Evolutionary conservation across 164 flowering plant species (phyloP).

Genomic region (Euptelea pleiosperma): DNA sequence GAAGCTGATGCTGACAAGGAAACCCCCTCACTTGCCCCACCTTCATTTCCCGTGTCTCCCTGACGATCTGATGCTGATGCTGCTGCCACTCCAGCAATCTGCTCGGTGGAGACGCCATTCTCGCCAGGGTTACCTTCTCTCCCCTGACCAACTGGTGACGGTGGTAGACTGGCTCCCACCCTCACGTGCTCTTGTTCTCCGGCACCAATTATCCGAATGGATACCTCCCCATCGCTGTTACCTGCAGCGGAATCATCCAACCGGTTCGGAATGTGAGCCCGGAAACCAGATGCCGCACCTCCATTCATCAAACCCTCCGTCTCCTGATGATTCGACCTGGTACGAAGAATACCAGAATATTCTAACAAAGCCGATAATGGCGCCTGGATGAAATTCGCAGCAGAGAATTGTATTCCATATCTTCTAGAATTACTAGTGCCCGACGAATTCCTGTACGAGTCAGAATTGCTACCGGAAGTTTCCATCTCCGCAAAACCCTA

Average conservation of each 20-base stretch:
- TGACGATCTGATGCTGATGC: constrained; percentile 24
- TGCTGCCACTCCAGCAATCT: constrained; percentile 14
- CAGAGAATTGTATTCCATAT: constrained; percentile 54
- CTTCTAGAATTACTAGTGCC: constrained; percentile 37
- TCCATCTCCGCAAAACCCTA: constrained; percentile 53
- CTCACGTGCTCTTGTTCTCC: constrained; percentile 63
- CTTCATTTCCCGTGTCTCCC: constrained; percentile 37
- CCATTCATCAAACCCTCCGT: constrained; percentile 40
- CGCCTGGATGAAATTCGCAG: constrained; percentile 71
- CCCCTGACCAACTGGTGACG: constrained; percentile 14
- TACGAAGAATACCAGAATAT: constrained; percentile 71
- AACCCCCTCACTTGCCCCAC: constrained; percentile 35
- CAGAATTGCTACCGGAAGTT: constrained; percentile 46
- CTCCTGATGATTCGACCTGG: constrained; percentile 52
- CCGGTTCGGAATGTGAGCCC: constrained; percentile 24
- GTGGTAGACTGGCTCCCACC: constrained; percentile 16
- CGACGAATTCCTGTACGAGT: constrained; percentile 41
- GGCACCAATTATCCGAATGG: constrained; percentile 83
- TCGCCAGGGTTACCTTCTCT: constrained; percentile 16
- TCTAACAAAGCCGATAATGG: constrained; percentile 81
- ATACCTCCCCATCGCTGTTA: constrained; percentile 64
- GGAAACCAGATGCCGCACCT: constrained; percentile 11
- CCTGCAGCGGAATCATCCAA: constrained; percentile 29
- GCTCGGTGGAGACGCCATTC: constrained; percentile 19
- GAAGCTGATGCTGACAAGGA: constrained; percentile 23